phyloP scores from a whole-genome alignment of 768 basidiomycete genomes.

The Trametes cingulata region DNA sequence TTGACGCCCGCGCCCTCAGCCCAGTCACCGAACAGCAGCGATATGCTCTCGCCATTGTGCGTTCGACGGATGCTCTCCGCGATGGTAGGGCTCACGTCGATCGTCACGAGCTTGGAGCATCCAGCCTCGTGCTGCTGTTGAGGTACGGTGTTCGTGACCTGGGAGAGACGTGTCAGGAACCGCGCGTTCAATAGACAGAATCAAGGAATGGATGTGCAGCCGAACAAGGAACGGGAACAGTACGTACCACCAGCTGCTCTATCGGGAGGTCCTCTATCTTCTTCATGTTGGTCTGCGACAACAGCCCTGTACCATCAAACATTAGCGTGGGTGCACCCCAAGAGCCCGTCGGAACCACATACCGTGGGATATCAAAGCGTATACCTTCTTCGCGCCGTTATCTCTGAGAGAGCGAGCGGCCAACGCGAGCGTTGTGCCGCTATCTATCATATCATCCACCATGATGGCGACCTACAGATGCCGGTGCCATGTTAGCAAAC shows the following conservation, averaged over 20 bases:
- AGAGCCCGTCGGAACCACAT: constrained; percentile 20
- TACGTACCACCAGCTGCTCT: constrained; percentile 80
- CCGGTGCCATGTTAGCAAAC: background rate
- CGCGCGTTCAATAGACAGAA: background rate
- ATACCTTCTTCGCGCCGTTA: constrained; percentile 83
- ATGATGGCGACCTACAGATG: constrained; percentile 77
- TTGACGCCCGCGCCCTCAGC: constrained; percentile 43
- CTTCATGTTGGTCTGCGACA: constrained; percentile 74
- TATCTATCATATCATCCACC: constrained; percentile 99
- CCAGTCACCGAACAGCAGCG: constrained; percentile 85
- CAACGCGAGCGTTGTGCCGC: constrained; percentile 83
- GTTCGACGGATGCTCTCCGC: constrained; percentile 95
- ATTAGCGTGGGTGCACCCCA: background rate
- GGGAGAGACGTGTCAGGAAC: background rate
- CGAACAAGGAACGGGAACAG: background rate
- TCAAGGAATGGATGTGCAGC: background rate
- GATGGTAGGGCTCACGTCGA: constrained; percentile 90
- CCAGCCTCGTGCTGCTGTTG: constrained; percentile 65
- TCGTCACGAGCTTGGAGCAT: constrained; percentile 78
- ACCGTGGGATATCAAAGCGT: constrained; percentile 95
- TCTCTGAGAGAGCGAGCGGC: constrained; percentile 87
- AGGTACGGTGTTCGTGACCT: constrained; percentile 96
- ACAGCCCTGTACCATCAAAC: constrained; percentile 53
- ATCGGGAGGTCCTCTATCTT: constrained; percentile 72
- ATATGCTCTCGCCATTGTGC: constrained; percentile 93